Conservation (phyloP, 1,284 basidiomycete genomes). For the Boletus sp. region DNA sequence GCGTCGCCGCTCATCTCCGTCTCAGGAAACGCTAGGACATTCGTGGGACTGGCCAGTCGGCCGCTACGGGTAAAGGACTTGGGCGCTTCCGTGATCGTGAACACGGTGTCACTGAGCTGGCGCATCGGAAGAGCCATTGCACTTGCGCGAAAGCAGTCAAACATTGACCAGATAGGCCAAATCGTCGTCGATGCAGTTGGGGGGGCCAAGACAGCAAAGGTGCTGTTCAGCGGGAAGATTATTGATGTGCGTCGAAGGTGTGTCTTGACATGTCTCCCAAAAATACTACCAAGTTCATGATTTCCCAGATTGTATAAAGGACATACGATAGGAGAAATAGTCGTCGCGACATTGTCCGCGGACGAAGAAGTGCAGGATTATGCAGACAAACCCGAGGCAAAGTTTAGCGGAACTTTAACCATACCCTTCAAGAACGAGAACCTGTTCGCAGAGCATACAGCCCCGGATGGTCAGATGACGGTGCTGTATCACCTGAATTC, state of each 20-base stretch:
- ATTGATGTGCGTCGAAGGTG: slow-evolving; percentile 44
- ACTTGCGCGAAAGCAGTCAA: slow-evolving; percentile 39
- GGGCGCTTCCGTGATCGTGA: slow-evolving; percentile 39
- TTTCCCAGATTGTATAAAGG: slow-evolving; percentile 36
- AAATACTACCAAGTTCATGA: background rate
- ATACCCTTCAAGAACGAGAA: slow-evolving; percentile 67
- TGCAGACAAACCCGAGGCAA: slow-evolving; percentile 7
- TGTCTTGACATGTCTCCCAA: slow-evolving; percentile 7
- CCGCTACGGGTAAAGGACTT: slow-evolving; percentile 35
- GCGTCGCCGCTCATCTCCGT: background rate
- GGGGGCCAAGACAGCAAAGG: slow-evolving; percentile 37
- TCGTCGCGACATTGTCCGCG: slow-evolving; percentile 35
- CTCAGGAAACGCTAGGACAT: slow-evolving; percentile 23
- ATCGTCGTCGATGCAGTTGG: slow-evolving; percentile 47
- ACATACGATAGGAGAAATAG: slow-evolving; percentile 49
- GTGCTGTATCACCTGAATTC: slow-evolving; percentile 9
- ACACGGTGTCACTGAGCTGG: slow-evolving; percentile 56
- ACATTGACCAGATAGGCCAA: slow-evolving; percentile 44
- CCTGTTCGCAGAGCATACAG: slow-evolving; percentile 40
- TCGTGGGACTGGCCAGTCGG: slow-evolving; percentile 39
- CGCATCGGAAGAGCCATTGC: slow-evolving; percentile 50
- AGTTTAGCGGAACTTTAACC: slow-evolving; percentile 29
- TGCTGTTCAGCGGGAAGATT: slow-evolving; percentile 57
- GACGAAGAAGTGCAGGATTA: slow-evolving; percentile 25
- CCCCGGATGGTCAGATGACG: slow-evolving; percentile 28